Evolutionary conservation across 2,329 filamentous ascomycete species (phyloP), one percentile per base, ranked within the genome.

Genomic region (Neonectria coccinea): DNA sequence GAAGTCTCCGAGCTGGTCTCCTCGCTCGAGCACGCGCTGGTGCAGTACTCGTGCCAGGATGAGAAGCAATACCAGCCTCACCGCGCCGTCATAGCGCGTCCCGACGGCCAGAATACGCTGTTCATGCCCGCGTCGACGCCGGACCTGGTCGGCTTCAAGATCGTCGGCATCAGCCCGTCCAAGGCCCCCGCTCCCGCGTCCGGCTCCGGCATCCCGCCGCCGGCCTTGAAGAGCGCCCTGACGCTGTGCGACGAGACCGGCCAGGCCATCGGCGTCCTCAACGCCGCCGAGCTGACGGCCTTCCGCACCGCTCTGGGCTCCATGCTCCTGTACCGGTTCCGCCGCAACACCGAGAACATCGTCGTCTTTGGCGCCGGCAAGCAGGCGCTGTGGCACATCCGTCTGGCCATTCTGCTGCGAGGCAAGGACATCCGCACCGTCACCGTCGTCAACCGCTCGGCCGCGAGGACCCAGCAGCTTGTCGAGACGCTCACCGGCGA

Each of bases 371-470:
- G 91, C 2, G 89, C 89, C 0, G 91, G 91, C 20, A 88, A 87
- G 68, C 90, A 92, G 77, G 91, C 90, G 0, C 88, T 90, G 73
- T 93, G 91, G 91, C 90, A 92, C 71, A 86, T 91, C 14, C 85
- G 89, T 1, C 82, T 93, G 8, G 88, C 90, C 0, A 77, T 92
- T 6, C 77, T 90, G 7, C 80, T 91, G 0, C 69, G 75, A 4
- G 74, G 68, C 14, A 59, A 66, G 27, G 70, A 68, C 1, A 71
- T 78, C n/a, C 62, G 64, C 9, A 67, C 54, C 4, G 65, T 81
- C 12, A 79, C 74, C 0, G 56, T 80, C 3, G 74, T 80, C 9
- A 80, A 80, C 33, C 74, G 78, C 0, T 77, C 77, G 0, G 25
- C 54, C 0, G 58, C 65, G 12, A 58, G 75, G 31, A 65, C 75